Percentiles rank a stretch among this genome's conserved stretches.
Evolutionary conservation across 2,329 filamentous ascomycete species (phyloP).

Genomic region (Xylaria sp.): DNA sequence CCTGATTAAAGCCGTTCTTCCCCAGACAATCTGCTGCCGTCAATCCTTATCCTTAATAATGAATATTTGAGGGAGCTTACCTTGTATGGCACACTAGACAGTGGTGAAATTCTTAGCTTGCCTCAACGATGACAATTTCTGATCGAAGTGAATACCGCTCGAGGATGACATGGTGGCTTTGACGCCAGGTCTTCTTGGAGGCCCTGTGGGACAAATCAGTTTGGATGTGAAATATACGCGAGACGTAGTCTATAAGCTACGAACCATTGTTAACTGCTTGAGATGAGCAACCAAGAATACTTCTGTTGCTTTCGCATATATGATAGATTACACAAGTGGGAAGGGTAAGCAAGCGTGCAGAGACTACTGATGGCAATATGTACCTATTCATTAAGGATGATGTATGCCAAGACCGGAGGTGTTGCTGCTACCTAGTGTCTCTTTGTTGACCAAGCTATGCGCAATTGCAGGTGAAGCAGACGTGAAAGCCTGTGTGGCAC

Average conservation of each 20-base stretch:
- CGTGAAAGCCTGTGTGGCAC: too few species aligned
- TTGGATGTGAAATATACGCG: neutral
- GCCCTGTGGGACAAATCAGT: slow-evolving; percentile 33
- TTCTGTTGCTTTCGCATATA: neutral
- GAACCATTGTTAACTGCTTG: slow-evolving; percentile 38
- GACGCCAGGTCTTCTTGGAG: slow-evolving; percentile 76
- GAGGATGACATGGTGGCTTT: slow-evolving; percentile 84
- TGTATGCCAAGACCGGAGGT: neutral
- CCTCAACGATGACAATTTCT: neutral
- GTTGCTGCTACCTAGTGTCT: too few species aligned
- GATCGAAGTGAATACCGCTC: slow-evolving; percentile 70
- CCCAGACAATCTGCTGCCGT: slow-evolving; percentile 76
- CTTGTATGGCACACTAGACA: slow-evolving; percentile 85
- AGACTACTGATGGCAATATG: too few species aligned
- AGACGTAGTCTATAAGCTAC: slow-evolving; percentile 11
- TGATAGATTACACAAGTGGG: neutral
- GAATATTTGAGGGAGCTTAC: slow-evolving; percentile 56
- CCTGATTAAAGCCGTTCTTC: slow-evolving; percentile 86
- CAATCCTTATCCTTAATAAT: slow-evolving; percentile 19
- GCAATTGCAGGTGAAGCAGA: too few species aligned
- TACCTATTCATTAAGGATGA: too few species aligned
- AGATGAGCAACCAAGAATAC: neutral
- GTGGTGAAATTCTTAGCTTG: slow-evolving; percentile 5
- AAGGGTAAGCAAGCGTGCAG: neutral
- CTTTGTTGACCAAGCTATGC: too few species aligned